Percentiles rank a stretch among this genome's conserved stretches.
Conservation (phyloP, 2,329 filamentous ascomycete species). For the Cladophialophora chaetospira region DNA sequence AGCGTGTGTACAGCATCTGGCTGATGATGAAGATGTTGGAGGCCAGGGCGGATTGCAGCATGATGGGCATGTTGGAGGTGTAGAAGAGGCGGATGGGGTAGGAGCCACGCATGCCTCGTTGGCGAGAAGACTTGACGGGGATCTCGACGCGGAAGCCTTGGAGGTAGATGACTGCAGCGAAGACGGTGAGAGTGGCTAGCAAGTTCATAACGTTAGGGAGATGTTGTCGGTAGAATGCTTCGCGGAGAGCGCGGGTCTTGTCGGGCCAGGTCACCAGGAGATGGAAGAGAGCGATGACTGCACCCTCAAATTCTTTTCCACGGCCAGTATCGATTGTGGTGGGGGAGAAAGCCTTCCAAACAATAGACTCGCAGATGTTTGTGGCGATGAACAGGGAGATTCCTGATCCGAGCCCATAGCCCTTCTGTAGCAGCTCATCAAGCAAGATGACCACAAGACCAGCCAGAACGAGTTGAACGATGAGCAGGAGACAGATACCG, state of each 20-base stretch:
- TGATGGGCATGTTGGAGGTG: slow-evolving; percentile 99
- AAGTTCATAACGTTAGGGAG: slow-evolving; percentile 99
- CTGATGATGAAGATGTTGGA: slow-evolving; percentile 99
- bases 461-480: slow-evolving; percentile 95
- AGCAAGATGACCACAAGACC: slow-evolving; percentile 99
- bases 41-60: slow-evolving; percentile 97
- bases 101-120: slow-evolving; percentile 96
- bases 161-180: slow-evolving; percentile 97
- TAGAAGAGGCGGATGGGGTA: slow-evolving; percentile 99
- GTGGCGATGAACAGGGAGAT: slow-evolving; percentile 99
- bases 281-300: slow-evolving; percentile 96
- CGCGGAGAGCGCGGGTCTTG: slow-evolving; percentile 97
- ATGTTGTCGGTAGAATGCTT: slow-evolving; percentile 99
- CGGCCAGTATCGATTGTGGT: slow-evolving; percentile 99
- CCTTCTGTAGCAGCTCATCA: slow-evolving; percentile 98
- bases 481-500: slow-evolving; percentile 96
- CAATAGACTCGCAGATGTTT: slow-evolving; percentile 99
- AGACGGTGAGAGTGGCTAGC: slow-evolving; percentile 86
- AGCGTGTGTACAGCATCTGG: slow-evolving; percentile 99
- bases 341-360: slow-evolving; percentile 99
- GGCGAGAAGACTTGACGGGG: slow-evolving; percentile 97
- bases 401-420: slow-evolving; percentile 95
- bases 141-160: slow-evolving; percentile 99
- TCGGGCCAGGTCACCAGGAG: slow-evolving; percentile 97
- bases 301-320: slow-evolving; percentile 98